Base-by-base conservation (phyloP, 805 yeast genomes). In the Wickerhamiella vanderwaltii region DNA sequence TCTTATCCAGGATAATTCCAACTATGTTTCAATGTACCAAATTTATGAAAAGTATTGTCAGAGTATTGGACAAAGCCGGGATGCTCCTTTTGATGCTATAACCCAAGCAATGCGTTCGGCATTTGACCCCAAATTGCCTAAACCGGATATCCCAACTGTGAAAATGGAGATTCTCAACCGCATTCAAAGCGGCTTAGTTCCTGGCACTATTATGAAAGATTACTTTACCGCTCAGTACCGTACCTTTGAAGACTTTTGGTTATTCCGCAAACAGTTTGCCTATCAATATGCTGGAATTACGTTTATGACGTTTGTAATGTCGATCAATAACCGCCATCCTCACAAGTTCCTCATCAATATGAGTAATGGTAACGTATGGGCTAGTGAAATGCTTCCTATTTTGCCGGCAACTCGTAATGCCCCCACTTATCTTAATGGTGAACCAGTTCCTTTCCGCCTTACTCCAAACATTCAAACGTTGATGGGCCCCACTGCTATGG, bases 381-480 rank as follows among this genome's bases (percentile, higher is more conserved):
- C 96, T 0, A 76, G 88, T 5, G 98, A 93, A 55, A 87, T 91
- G 94, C 66, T 91, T 42, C 98, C 98, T 12, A 52, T 60, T 4
- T 46, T 64, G 37, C 64, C 65, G 4, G 59, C 67, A 5, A 40
- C 66, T 37, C 68, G 75, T 46, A 73, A 75, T 2, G 72, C 80
- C 0, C 99, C 99, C 19, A 68, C 88, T 19, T 87, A 88, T 68
- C 79, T 79, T 57, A 85, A 87, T 50, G 75, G 86, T 12, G 99
- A 91, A 57, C 75, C 86, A 48, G 96, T 91, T 38, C 97, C 98
- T 34, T 91, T 91, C 71, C 71, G 99, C 56, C 69, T 91, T 55
- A 88, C 98, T 5, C 98, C 99, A 16, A 91, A 93, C 57, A 73
- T 93, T 43, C 99, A 91, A 59, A 78, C 79, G 49, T 68, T 91